Percentiles rank a stretch among this genome's conserved stretches.
phyloP scores from a whole-genome alignment of 306 rosid species.

The Datisca glomerata region DNA sequence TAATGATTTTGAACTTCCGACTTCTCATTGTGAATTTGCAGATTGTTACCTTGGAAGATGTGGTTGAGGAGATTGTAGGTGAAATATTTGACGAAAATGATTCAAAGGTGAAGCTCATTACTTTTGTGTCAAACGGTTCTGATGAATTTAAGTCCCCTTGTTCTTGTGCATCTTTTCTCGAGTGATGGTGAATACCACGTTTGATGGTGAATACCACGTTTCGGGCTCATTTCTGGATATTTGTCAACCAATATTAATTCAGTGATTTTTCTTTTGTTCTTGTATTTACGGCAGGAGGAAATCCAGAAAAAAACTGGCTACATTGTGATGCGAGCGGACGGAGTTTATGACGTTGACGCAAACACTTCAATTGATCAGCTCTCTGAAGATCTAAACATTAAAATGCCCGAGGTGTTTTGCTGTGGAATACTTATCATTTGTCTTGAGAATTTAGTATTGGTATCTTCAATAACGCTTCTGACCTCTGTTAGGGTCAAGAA shows the following conservation, averaged over 20 bases:
- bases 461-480: too few species aligned
- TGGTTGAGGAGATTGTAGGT: constrained; percentile 98
- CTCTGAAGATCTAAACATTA: constrained; percentile 83
- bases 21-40: constrained; percentile 15
- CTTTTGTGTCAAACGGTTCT: too few species aligned
- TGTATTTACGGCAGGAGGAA: constrained; percentile 61
- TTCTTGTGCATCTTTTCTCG: too few species aligned
- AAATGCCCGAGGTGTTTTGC: constrained; percentile 99
- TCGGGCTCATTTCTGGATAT: too few species aligned
- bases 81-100: constrained; percentile 98
- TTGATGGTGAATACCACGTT: too few species aligned
- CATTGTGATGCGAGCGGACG: constrained; percentile 93
- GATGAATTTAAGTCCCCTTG: neutral
- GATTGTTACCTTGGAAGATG: constrained; percentile 92
- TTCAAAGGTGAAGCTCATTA: constrained; percentile 55
- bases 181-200: too few species aligned
- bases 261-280: constrained; percentile 5
- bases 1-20: neutral
- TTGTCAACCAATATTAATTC: neutral
- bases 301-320: constrained; percentile 98
- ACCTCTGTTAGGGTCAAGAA: too few species aligned
- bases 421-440: too few species aligned
- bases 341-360: constrained; percentile 93
- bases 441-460: too few species aligned
- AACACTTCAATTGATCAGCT: constrained; percentile 96